These are phyloP conservation scores for Salix exigua DNA, from an alignment of 345 rosid genomes.

Conservation along the genomic window DNA sequence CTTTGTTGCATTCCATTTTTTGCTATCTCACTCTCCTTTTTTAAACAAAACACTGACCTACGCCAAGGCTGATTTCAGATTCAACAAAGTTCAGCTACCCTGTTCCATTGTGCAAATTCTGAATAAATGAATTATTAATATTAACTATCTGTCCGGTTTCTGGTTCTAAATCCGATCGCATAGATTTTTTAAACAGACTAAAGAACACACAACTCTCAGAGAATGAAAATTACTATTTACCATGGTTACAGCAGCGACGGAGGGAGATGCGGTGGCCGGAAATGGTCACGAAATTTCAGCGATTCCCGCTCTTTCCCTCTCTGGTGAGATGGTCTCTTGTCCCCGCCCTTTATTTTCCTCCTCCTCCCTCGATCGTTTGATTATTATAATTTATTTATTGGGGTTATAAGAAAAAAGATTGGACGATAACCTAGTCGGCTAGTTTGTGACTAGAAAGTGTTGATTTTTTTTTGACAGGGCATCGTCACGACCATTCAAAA, in stretches of 20 bases:
- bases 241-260: neutral
- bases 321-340: neutral
- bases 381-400: neutral
- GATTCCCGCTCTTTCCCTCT: neutral
- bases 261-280: neutral
- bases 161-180: neutral
- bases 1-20: constrained; percentile 85
- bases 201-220: neutral
- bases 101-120: neutral
- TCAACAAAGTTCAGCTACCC: neutral
- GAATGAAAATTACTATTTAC: neutral
- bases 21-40: neutral
- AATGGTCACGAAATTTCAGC: neutral
- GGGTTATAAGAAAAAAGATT: neutral
- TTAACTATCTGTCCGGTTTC: neutral
- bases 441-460: neutral
- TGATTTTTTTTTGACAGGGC: neutral
- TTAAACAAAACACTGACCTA: neutral
- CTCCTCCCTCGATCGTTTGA: neutral
- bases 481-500: neutral
- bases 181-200: neutral
- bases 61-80: neutral
- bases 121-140: neutral
- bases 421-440: neutral
- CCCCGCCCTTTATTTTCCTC: neutral